Percentiles rank a stretch among this genome's conserved stretches.
Evolutionary conservation across 495 filamentous ascomycete genomes (phyloP).

Genomic region (Corynascus novoguineensis): DNA sequence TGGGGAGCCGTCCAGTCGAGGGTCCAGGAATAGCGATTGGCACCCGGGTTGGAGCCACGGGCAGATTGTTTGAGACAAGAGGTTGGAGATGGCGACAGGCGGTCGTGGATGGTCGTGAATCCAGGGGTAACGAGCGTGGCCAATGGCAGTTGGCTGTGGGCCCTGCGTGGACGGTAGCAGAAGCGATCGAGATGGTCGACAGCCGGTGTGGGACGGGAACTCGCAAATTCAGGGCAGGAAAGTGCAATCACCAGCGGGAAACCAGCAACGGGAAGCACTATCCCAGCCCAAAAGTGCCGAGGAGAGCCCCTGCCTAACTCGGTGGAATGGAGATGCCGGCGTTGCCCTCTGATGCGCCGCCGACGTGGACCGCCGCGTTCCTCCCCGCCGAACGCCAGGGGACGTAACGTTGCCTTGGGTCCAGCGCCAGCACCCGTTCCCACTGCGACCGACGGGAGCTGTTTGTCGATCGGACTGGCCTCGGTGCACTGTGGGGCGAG

Average conservation of each 20-base stretch:
- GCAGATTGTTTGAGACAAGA: constrained; percentile 4
- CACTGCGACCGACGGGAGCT: neutral
- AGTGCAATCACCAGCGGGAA: no score
- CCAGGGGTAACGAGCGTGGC: constrained; percentile 7
- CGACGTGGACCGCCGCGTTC: constrained; percentile 6
- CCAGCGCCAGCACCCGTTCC: constrained; percentile 5
- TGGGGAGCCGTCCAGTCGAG: neutral
- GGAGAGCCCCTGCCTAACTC: neutral
- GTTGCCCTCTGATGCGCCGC: neutral
- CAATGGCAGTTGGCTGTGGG: neutral
- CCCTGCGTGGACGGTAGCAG: constrained; percentile 6
- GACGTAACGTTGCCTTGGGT: constrained; percentile 27
- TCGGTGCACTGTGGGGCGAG: neutral
- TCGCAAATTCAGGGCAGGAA: no score
- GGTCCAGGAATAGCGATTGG: neutral
- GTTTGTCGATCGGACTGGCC: constrained; percentile 6
- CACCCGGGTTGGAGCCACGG: neutral
- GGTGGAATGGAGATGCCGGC: neutral
- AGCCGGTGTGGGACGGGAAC: no score
- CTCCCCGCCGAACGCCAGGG: constrained; percentile 6
- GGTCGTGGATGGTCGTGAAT: neutral
- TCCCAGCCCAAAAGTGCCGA: neutral
- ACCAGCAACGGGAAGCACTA: no score
- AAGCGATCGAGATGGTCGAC: neutral
- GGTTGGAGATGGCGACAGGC: constrained; percentile 1